phyloP scores from a whole-genome alignment of 768 basidiomycete species.

The Trametes coccinea region DNA sequence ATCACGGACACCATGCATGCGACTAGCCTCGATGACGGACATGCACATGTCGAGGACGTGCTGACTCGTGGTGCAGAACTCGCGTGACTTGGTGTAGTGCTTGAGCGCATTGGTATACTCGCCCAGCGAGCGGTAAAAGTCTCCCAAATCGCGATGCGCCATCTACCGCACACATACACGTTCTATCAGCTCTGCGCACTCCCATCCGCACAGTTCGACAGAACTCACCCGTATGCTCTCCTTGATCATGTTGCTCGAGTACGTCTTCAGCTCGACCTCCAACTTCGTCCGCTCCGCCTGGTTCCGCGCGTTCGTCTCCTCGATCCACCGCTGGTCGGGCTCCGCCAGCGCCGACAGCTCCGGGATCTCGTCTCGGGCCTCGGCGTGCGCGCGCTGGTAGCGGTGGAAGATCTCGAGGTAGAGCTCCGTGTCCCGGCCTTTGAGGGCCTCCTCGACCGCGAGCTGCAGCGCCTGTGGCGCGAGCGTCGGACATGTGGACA shows the following conservation, averaged over 20 bases:
- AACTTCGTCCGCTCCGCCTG: slow-evolving; percentile 76
- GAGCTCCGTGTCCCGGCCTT: slow-evolving; percentile 67
- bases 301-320: slow-evolving; percentile 65
- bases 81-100: slow-evolving; percentile 87
- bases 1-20: neutral
- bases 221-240: slow-evolving; percentile 86
- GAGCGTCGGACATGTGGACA: slow-evolving; percentile 61
- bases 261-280: slow-evolving; percentile 93
- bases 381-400: slow-evolving; percentile 50
- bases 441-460: slow-evolving; percentile 61
- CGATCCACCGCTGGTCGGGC: slow-evolving; percentile 72
- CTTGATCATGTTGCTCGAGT: slow-evolving; percentile 96
- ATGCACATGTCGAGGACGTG: slow-evolving; percentile 95
- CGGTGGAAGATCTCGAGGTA: slow-evolving; percentile 51
- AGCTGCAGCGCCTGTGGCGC: slow-evolving; percentile 72
- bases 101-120: slow-evolving; percentile 72
- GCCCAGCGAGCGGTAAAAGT: slow-evolving; percentile 72
- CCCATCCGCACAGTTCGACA: neutral
- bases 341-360: slow-evolving; percentile 47
- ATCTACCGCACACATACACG: slow-evolving; percentile 51
- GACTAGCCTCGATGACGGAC: slow-evolving; percentile 70
- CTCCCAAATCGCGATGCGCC: slow-evolving; percentile 87
- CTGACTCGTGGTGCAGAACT: slow-evolving; percentile 87
- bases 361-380: slow-evolving; percentile 42
- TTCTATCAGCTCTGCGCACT: too few relatives aligned